Base-by-base conservation (phyloP, 2,329 filamentous ascomycete genomes). In the Bretziella fagacearum region DNA sequence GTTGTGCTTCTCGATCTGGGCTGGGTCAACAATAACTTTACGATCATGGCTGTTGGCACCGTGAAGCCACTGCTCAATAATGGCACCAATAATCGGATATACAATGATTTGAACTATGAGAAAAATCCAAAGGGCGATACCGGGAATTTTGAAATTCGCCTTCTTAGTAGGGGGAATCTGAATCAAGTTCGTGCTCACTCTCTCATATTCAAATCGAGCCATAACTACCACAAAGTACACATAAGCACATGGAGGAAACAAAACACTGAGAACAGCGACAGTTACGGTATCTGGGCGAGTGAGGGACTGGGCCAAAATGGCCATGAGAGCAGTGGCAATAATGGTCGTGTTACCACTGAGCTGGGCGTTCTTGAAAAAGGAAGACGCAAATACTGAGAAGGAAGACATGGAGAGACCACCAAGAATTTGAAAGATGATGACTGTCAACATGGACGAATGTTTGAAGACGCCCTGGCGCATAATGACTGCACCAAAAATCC, bases 171-270 rank as follows among this genome's bases (percentile, higher is more conserved):
- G 83, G 0, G 82, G 74, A 1, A 64, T 64, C 33, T 74, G 60
- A 3, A 72, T 56, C 2, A 94, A 64, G 52, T 83, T 73, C 0
- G 79, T 72, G 0, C 73, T 64, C 33, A 66, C 56, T 15, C 74
- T 65, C 47, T 77, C 58, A 52, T 69, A 67, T 61, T 95, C 83
- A 59, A 76, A 94, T 35, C 82, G 77, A 10, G 86, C 83, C 60
- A 87, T 72, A 52, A 79, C 73, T 15, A 82, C 76, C 46, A 78
- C 70, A 57, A 89, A 91, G 59, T 79, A 86, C 11, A 89, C 81
- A 57, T 85, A 94, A 55, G 85, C 87, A 67, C 87, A 93, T 0
- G 87, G 83, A 0, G 84, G 74, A 58, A 95, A 95, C 0, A 95
- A 61, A 11, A 93, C 58, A 51, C 80, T 80, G 10, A 93, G 66